Base-by-base conservation (phyloP, 1,284 basidiomycete genomes). In the Fistulina hepatica region DNA sequence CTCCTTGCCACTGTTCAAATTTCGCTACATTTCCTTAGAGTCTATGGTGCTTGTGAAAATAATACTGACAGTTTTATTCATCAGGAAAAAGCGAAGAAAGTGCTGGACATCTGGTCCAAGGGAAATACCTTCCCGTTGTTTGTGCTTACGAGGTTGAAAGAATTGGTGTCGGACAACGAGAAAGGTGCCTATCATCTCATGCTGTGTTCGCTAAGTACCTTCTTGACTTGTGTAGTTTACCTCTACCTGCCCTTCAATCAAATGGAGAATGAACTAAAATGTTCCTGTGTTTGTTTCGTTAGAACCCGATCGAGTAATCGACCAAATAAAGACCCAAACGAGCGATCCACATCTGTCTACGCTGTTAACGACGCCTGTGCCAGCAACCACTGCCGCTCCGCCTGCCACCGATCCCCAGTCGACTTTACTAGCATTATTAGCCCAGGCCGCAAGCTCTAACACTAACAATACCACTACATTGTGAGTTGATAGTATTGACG, bases 51-150 rank as follows among this genome's bases (percentile, higher is more conserved):
- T 34, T 25, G 23, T 33, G 26, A 37, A 37, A 39, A 19, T 42
- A 46, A 39, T 6, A 24, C 34, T 17, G 34, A 22, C 45, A 42
- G 25, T 39, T 19, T 40, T 23, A 6, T 33, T 39, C 25, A 33
- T 31, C 68, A 95, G 91, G 92, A 94, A 67, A 95, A 95, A 64
- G 73, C 84, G 36, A 81, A 82, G 68, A 95, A 94, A 64, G 78
- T 95, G 53, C 73, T 91, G 61, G 92, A 94, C 61, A 94, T 95
- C 52, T 95, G 91, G 91, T 72, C 71, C 53, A 92, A 90, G 60
- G 75, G 76, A 44, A 73, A 67, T 59, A 92, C 91, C 33, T 95
- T 95, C 63, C 79, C 86, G 42, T 55, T 76, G 48, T 55, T 67
- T 48, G 71, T 83, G 48, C 62, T 89, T 52, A 63, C 72, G 44